Evolutionary conservation across 805 yeast species (phyloP).

Genomic region (Metschnikowia anglica): DNA sequence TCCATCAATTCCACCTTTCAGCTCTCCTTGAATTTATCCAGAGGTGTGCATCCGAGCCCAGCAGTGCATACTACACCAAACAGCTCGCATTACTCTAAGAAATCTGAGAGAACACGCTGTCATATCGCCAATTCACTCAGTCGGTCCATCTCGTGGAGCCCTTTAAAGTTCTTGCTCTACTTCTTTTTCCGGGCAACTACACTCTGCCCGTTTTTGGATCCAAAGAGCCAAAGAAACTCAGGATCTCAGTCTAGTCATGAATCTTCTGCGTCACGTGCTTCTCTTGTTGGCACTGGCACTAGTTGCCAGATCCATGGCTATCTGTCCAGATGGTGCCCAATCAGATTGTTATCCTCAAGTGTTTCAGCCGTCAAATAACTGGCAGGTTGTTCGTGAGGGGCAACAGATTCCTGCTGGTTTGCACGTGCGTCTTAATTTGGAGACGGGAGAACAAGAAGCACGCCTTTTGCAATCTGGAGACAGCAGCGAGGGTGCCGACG

Average conservation of each 20-base stretch:
- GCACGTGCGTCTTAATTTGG: slow-evolving; percentile 71
- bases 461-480: slow-evolving; percentile 46
- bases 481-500: slow-evolving; percentile 6
- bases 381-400: slow-evolving; percentile 69
- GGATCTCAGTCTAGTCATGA: slow-evolving; percentile 1
- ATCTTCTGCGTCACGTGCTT: slow-evolving; percentile 2
- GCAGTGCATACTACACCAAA: neutral
- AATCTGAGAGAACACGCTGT: slow-evolving; percentile 6
- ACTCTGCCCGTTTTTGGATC: no score
- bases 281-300: slow-evolving; percentile 10
- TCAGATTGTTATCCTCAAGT: slow-evolving; percentile 60
- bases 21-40: neutral
- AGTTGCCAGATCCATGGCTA: slow-evolving; percentile 18
- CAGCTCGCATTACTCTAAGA: slow-evolving; percentile 1
- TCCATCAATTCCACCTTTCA: neutral
- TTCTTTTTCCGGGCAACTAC: neutral
- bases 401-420: slow-evolving; percentile 80
- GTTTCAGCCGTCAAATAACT: slow-evolving; percentile 63
- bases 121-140: neutral
- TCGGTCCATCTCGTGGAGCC: neutral
- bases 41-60: neutral
- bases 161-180: no score
- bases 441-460: slow-evolving; percentile 71
- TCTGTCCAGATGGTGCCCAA: slow-evolving; percentile 45
- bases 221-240: neutral